phyloP scores from a whole-genome alignment of 495 filamentous ascomycete species.

The Aspergillus cavernicola region DNA sequence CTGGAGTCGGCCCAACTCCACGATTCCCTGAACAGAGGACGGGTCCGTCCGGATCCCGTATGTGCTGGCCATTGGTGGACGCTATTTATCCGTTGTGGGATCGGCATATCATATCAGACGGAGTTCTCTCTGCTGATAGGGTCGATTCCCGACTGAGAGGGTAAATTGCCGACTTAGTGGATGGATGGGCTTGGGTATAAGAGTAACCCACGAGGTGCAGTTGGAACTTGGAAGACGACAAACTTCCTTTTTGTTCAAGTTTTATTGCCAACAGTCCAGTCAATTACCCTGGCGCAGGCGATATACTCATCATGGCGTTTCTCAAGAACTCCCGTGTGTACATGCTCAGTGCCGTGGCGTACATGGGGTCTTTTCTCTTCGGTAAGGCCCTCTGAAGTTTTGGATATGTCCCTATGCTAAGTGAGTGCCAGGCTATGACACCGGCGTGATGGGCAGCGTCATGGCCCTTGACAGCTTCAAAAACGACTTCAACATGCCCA shows the following conservation, averaged over 20 bases:
- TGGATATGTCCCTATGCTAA: background rate
- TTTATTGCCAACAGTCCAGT: too few relatives aligned
- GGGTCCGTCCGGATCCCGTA: too few relatives aligned
- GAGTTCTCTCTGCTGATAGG: background rate
- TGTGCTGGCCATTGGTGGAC: background rate
- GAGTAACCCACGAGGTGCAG: too few relatives aligned
- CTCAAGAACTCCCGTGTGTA: conserved; percentile 3
- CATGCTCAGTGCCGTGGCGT: conserved; percentile 1
- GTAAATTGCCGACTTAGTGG: too few relatives aligned
- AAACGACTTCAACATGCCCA: conserved; percentile 48
- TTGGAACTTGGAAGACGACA: too few relatives aligned
- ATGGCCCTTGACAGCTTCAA: conserved; percentile 54
- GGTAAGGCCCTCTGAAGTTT: background rate
- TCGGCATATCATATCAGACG: too few relatives aligned
- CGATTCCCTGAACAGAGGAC: too few relatives aligned
- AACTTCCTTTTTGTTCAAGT: too few relatives aligned
- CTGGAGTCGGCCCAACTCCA: too few relatives aligned
- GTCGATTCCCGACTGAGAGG: too few relatives aligned
- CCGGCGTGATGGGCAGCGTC: conserved; percentile 57
- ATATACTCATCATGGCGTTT: background rate
- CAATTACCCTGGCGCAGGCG: background rate
- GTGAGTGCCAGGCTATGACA: conserved; percentile 44
- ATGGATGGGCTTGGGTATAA: too few relatives aligned
- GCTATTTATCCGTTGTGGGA: background rate
- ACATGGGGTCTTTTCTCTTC: conserved; percentile 1